phyloP scores from a whole-genome alignment of 2,329 filamentous ascomycete species.

The Fusarium keratoplasticum region DNA sequence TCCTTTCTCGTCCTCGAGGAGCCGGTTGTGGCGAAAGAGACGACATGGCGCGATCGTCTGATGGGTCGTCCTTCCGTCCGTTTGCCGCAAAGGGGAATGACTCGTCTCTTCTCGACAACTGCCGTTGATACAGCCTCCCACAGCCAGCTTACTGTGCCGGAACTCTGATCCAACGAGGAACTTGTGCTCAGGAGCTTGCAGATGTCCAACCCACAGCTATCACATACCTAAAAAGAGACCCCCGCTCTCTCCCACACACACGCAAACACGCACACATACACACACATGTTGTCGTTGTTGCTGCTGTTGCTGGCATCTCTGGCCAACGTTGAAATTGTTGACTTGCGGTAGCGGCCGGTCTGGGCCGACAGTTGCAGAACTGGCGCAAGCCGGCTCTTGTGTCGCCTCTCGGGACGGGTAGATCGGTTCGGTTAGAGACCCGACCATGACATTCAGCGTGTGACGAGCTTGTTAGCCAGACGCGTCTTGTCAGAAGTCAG shows the following conservation, averaged over 20 bases:
- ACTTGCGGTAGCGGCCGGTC: slow-evolving; percentile 30
- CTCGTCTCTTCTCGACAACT: slow-evolving; percentile 13
- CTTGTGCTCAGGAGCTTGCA: slow-evolving; percentile 21
- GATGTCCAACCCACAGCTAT: slow-evolving; percentile 24
- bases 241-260: slow-evolving; percentile 6
- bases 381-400: slow-evolving; percentile 18
- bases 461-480: neutral
- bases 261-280: neutral
- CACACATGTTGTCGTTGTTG: neutral
- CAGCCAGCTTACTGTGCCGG: slow-evolving; percentile 19
- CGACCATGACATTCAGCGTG: neutral
- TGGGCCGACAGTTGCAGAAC: slow-evolving; percentile 42
- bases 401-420: slow-evolving; percentile 10
- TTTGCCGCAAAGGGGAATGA: slow-evolving; percentile 1
- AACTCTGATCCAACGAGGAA: slow-evolving; percentile 34
- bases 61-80: neutral
- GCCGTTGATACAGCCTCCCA: slow-evolving; percentile 15
- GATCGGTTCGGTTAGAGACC: slow-evolving; percentile 11
- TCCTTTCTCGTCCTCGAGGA: neutral
- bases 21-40: slow-evolving; percentile 4
- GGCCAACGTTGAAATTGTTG: slow-evolving; percentile 15
- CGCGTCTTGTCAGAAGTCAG: neutral
- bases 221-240: slow-evolving; percentile 18
- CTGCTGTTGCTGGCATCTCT: neutral
- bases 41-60: neutral